Base-by-base conservation (phyloP, 176 grass and related monocot species). In the Triticum turgidum region DNA sequence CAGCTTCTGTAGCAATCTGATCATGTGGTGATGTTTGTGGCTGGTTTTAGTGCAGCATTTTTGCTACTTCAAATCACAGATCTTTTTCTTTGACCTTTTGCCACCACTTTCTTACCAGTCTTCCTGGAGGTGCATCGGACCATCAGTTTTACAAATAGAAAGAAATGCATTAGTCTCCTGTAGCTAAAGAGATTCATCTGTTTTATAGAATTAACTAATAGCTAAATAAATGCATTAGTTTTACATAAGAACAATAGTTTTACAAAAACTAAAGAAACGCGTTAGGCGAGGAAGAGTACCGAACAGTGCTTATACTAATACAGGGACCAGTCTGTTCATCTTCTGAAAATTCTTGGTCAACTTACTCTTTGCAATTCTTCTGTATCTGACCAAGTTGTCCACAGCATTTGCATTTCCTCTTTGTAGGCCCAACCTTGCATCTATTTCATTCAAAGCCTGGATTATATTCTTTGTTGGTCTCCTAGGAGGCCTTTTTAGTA, bases 61-160 rank as follows among this genome's bases (percentile, higher is more conserved):
- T 38, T 70, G 18, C 9, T 38, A 70, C 67, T 70, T 70, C 17
- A 70, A 38, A 70, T 70, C 20, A 70, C 2, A 4, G 67, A 38
- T 70, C 15, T 70, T 70, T 70, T 38, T 17, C 66, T 14, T 37
- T 69, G 67, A 69, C 67, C 7, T 39, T 37, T 39, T 70, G 8
- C 37, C 68, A 41, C 68, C 38, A 71, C 68, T 71, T 71, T 22
- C 68, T 71, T 71, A 71, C 68, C 68, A 71, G 34, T 41, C 18
- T 21, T 71, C 68, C 35, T 71, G 18, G 34, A 66, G 13, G 27
- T 66, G 35, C 68, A 41, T 38, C 32, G 9, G 15, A 17, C 1
- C 1, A 54, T 6, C 51, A 54, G 24, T 65, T 65, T 11, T 65
- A 65, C 62, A 65, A 65, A 65, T 65, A 11, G 1, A 29, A 65